Evolutionary conservation across 2,329 filamentous ascomycete genomes (phyloP).

Genomic region (Aspergillus pseudotamarii): DNA sequence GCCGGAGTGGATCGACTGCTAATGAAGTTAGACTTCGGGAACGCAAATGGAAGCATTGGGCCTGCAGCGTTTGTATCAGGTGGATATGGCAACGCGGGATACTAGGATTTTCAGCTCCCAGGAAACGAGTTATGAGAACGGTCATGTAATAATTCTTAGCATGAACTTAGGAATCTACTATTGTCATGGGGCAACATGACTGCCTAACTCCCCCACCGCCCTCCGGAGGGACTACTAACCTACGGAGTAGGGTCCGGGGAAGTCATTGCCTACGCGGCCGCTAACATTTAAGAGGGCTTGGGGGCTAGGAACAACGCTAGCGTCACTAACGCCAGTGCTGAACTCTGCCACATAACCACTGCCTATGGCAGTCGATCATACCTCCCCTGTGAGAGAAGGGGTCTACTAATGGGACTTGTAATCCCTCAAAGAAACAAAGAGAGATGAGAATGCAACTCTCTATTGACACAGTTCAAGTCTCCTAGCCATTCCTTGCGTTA

Average conservation of each 20-base stretch:
- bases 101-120: neutral
- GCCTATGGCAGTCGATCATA: neutral
- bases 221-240: neutral
- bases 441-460: neutral
- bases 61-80: neutral
- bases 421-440: neutral
- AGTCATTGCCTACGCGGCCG: too few relatives aligned
- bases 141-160: constrained; percentile 1
- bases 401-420: neutral
- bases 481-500: neutral
- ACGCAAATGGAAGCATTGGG: constrained; percentile 26
- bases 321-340: neutral
- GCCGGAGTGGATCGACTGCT: constrained; percentile 81
- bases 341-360: neutral
- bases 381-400: neutral
- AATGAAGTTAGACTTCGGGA: constrained; percentile 79
- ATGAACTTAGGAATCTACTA: neutral
- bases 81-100: neutral
- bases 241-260: neutral
- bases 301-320: neutral
- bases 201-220: neutral
- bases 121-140: neutral
- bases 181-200: neutral
- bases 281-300: neutral
- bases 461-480: neutral